These are phyloP conservation scores for Rhodotorula sp. DNA, from an alignment of 1,284 basidiomycete genomes.

Conservation along the genomic window DNA sequence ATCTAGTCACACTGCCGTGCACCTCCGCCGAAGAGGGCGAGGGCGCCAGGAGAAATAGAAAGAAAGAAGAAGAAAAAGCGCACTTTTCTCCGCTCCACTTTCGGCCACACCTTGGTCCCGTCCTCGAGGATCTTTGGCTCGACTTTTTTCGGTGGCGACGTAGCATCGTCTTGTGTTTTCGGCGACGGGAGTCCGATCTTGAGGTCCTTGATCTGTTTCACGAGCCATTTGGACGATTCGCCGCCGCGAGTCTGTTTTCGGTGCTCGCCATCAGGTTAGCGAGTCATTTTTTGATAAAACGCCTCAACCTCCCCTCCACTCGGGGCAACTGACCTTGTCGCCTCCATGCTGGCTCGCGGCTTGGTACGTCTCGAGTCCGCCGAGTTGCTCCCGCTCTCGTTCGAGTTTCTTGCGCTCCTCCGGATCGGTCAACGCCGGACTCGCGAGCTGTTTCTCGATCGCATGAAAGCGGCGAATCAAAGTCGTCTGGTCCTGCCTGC, in stretches of 20 bases:
- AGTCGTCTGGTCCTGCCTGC: conserved; percentile 17
- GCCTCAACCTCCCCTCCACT: too few relatives aligned
- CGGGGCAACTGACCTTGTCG: conserved; percentile 17
- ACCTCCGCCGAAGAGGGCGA: background rate
- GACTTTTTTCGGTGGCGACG: conserved; percentile 7
- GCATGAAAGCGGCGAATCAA: conserved; percentile 45
- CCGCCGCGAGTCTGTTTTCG: conserved; percentile 35
- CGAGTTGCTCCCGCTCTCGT: conserved; percentile 35
- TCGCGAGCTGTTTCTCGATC: conserved; percentile 44
- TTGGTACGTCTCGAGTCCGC: conserved; percentile 46
- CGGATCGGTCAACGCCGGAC: conserved; percentile 29
- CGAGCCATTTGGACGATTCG: conserved; percentile 45
- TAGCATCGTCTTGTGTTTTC: conserved; percentile 18
- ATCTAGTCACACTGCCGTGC: background rate
- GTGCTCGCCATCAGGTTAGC: too few relatives aligned
- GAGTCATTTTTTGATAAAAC: too few relatives aligned
- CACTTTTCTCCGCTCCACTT: conserved; percentile 32
- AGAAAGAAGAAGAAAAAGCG: background rate
- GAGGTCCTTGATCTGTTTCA: conserved; percentile 38
- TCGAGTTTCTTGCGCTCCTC: conserved; percentile 30
- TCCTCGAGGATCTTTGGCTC: conserved; percentile 30
- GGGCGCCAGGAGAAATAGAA: conserved; percentile 2
- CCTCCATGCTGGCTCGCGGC: conserved; percentile 43
- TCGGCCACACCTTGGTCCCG: conserved; percentile 38
- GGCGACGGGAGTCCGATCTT: conserved; percentile 33